These are phyloP conservation scores for Niebla homalea DNA, from an alignment of 495 filamentous ascomycete genomes.

Conservation along the genomic window DNA sequence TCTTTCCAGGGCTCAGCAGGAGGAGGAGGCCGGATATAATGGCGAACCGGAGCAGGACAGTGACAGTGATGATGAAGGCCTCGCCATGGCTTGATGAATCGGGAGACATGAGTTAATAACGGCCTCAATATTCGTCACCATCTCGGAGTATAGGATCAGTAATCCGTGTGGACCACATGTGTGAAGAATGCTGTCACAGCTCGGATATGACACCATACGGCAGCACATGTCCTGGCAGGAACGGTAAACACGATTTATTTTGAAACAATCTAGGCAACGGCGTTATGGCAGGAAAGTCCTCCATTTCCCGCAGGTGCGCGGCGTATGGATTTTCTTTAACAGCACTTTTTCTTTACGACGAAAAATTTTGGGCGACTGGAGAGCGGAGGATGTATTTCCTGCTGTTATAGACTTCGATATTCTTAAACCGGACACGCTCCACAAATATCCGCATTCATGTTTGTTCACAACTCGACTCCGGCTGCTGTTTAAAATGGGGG, in stretches of 20 bases:
- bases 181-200: no score
- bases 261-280: not conserved
- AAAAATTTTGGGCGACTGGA: no score
- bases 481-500: no score
- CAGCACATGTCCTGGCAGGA: not conserved
- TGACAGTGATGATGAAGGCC: constrained; percentile 41
- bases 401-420: no score
- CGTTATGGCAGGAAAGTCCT: not conserved
- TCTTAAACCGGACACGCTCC: no score
- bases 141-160: not conserved
- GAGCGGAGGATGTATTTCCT: no score
- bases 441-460: no score
- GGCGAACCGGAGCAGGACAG: constrained; percentile 34
- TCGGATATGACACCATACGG: no score
- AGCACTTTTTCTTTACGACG: no score
- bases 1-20: constrained; percentile 16
- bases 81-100: constrained; percentile 31
- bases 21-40: constrained; percentile 41
- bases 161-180: not conserved
- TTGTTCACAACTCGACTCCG: no score
- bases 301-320: not conserved
- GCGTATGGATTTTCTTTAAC: not conserved
- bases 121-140: not conserved
- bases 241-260: not conserved
- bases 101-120: constrained; percentile 18